Base-by-base conservation (phyloP, 352 stramenopile genomes). In the Phytophthora cajani region DNA sequence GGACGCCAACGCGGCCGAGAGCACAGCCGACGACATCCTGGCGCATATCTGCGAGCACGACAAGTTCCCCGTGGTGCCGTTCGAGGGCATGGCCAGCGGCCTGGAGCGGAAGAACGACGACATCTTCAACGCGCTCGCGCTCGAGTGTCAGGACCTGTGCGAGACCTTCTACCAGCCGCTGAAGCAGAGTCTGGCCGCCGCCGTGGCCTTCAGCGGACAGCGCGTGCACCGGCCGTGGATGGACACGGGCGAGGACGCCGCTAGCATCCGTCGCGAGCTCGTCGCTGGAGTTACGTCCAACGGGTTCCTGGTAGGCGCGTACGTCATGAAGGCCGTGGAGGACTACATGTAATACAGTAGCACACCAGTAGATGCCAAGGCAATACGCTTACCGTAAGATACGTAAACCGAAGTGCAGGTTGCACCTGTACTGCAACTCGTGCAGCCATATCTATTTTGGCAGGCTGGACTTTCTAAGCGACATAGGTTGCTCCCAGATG, bases 41-140 rank as follows among this genome's bases (percentile, higher is more conserved):
- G 80, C 80, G 2, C 71, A 88, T 52, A 84, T 88, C 55, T 88
- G 80, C 54, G 80, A 88, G 58, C 77, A 80, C 52, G 67, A 82
- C 23, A 73, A 73, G 62, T 88, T 88, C 63, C 70, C 73, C 3
- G 50, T 86, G 47, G 59, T 84, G 42, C 80, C 73, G 55, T 88
- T 88, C 25, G 63, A 74, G 21, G 75, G 78, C 5, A 75, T 80
- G 65, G 59, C 64, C 25, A 60, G 32, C 7, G 72, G 63, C 25
- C 71, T 84, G 12, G 80, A 84, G 56, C 61, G 76, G 46, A 77
- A 78, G 30, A 81, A 83, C 55, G 80, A 88, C 58, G 80, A 88
- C 36, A 71, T 86, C 27, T 88, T 83, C 62, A 77, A 85, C 40
- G 78, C 78, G 5, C 55, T 88, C 17, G 70, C 78, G 3, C 66